Conservation (phyloP, 768 basidiomycete genomes). For the Lepiota subincarnata region DNA sequence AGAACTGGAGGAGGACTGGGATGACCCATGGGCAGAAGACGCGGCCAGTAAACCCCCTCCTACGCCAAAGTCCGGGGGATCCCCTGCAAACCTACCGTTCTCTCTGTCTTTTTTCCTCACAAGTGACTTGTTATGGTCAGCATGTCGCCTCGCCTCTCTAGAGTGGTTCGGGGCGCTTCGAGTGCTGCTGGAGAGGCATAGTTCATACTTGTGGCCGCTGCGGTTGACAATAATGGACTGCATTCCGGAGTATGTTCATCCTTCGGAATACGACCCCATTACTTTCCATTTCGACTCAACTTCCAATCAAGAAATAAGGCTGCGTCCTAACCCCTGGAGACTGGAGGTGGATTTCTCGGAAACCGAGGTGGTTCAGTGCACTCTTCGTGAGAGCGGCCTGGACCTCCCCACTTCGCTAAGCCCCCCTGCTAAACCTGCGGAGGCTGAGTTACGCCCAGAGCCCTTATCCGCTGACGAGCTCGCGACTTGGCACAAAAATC, state of each 20-base stretch:
- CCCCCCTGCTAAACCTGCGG: slow-evolving; percentile 14
- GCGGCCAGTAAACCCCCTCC: slow-evolving; percentile 25
- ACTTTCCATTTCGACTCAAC: slow-evolving; percentile 58
- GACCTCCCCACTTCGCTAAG: slow-evolving; percentile 9
- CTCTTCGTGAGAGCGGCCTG: slow-evolving; percentile 28
- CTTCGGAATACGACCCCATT: slow-evolving; percentile 54
- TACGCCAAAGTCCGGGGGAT: slow-evolving; percentile 22
- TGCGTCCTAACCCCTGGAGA: slow-evolving; percentile 42
- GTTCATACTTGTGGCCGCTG: slow-evolving; percentile 55
- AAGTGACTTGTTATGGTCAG: slow-evolving; percentile 50
- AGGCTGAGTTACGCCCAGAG: slow-evolving; percentile 16
- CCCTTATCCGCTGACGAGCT: slow-evolving; percentile 50
- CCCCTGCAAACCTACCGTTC: slow-evolving; percentile 35
- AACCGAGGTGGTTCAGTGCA: slow-evolving; percentile 34
- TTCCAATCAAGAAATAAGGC: slow-evolving; percentile 38
- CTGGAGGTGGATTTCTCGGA: slow-evolving; percentile 58
- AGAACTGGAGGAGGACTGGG: slow-evolving; percentile 66
- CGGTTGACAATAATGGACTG: slow-evolving; percentile 67
- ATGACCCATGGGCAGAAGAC: slow-evolving; percentile 71
- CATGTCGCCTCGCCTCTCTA: slow-evolving; percentile 62
- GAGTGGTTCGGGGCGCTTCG: slow-evolving; percentile 55
- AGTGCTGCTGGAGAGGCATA: slow-evolving; percentile 56
- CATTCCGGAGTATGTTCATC: slow-evolving; percentile 71
- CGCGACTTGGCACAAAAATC: slow-evolving; percentile 68
- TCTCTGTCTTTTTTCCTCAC: slow-evolving; percentile 62